Percentiles rank a stretch among this genome's conserved stretches.
Conservation (phyloP, 176 grass and related monocot species). For the Eleusine indica region DNA sequence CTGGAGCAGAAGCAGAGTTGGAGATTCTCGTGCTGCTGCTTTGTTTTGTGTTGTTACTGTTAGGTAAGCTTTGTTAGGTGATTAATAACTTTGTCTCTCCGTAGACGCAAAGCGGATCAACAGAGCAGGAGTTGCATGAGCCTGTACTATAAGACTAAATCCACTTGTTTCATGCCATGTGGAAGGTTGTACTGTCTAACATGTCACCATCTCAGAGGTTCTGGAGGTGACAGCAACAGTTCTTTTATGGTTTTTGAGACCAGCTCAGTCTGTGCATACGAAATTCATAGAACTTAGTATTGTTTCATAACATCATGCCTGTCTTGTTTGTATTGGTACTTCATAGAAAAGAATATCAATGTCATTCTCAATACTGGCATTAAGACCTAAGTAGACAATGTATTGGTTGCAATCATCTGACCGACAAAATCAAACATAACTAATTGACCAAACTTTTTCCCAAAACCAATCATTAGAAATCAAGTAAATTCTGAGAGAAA, state of each 20-base stretch:
- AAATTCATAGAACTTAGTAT: not conserved
- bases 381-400: not conserved
- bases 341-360: not conserved
- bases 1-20: not conserved
- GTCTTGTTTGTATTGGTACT: not conserved
- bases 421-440: not conserved
- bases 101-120: not conserved
- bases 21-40: not conserved
- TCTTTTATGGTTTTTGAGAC: not conserved
- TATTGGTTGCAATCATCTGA: not conserved
- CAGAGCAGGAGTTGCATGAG: not conserved
- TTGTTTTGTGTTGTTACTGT: not conserved
- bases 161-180: not conserved
- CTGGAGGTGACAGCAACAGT: not conserved
- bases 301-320: not conserved
- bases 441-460: not conserved
- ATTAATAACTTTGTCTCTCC: not conserved
- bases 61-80: not conserved
- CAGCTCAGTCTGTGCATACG: not conserved
- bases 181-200: not conserved
- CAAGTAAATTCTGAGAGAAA: not conserved
- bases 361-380: not conserved
- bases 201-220: too few relatives aligned
- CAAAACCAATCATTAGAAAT: not conserved
- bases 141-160: not conserved